Percentiles rank a stretch among this genome's conserved stretches.
Conservation (phyloP, 2,329 filamentous ascomycete genomes). For the Chaetomiaceae sp. region DNA sequence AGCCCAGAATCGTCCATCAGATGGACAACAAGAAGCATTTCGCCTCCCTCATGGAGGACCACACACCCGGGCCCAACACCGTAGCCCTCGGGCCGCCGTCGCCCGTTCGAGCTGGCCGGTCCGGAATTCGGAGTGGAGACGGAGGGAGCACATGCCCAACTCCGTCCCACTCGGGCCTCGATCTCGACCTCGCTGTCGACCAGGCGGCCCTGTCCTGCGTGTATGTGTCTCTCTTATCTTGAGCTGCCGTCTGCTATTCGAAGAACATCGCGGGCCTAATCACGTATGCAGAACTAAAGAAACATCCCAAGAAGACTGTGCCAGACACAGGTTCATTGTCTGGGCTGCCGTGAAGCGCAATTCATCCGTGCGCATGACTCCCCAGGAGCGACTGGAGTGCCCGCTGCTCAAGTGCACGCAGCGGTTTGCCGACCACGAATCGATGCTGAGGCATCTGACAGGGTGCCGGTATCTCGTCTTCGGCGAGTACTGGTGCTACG, state of each 20-base stretch:
- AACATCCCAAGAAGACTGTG: constrained; percentile 46
- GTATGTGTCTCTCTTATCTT: too few relatives aligned
- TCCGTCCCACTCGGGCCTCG: constrained; percentile 14
- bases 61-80: constrained; percentile 19
- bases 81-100: constrained; percentile 13
- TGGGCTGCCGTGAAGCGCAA: constrained; percentile 55
- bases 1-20: constrained; percentile 1
- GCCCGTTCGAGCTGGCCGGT: constrained; percentile 16
- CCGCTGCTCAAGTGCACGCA: constrained; percentile 49
- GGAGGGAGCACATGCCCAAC: constrained; percentile 6
- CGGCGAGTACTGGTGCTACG: constrained; percentile 54
- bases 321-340: constrained; percentile 51
- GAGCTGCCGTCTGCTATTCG: not conserved
- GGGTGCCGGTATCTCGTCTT: constrained; percentile 44
- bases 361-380: constrained; percentile 43
- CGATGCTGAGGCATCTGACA: constrained; percentile 51
- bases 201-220: constrained; percentile 27
- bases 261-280: constrained; percentile 16
- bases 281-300: constrained; percentile 39
- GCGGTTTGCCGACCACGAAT: constrained; percentile 48
- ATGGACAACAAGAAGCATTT: constrained; percentile 28
- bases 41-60: constrained; percentile 26
- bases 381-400: constrained; percentile 47
- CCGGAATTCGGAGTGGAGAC: not conserved
- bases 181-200: constrained; percentile 9